Evolutionary conservation across 2,329 filamentous ascomycete species (phyloP).

Genomic region (Juglanconis oblonga): DNA sequence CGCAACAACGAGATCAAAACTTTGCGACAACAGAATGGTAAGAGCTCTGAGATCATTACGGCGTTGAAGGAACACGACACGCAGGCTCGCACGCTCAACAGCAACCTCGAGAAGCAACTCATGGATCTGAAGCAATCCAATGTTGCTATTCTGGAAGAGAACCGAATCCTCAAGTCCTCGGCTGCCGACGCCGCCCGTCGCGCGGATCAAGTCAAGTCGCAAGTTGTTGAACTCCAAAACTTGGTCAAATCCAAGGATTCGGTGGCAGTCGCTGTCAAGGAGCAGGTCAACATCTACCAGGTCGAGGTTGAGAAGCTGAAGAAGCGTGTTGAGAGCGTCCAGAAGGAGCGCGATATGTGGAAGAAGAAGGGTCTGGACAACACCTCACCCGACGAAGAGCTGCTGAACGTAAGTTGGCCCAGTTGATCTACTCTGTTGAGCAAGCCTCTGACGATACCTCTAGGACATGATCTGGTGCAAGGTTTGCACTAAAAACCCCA

Average conservation of each 20-base stretch:
- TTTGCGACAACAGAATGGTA: conserved; percentile 77
- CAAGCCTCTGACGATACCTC: conserved; percentile 30
- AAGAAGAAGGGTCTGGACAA: conserved; percentile 80
- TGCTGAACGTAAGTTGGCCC: conserved; percentile 70
- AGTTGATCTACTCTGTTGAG: neutral
- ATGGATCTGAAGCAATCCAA: conserved; percentile 79
- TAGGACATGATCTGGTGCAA: conserved; percentile 81
- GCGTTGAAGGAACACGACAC: conserved; percentile 89
- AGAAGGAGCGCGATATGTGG: conserved; percentile 82
- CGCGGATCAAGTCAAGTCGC: conserved; percentile 69
- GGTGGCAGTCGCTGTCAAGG: conserved; percentile 46
- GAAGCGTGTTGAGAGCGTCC: conserved; percentile 70
- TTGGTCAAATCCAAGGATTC: conserved; percentile 75
- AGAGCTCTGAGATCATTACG: conserved; percentile 89
- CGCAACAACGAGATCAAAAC: conserved; percentile 76
- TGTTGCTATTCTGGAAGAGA: conserved; percentile 65
- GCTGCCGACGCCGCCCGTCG: conserved; percentile 67
- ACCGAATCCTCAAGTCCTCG: conserved; percentile 71
- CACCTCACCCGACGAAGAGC: conserved; percentile 77
- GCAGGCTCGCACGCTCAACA: conserved; percentile 69
- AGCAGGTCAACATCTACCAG: conserved; percentile 61
- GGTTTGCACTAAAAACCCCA: conserved; percentile 89
- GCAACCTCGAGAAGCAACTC: conserved; percentile 88
- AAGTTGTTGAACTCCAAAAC: conserved; percentile 73
- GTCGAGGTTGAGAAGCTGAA: conserved; percentile 78